Percentiles rank a stretch among this genome's conserved stretches.
Evolutionary conservation across 441 rosid species (phyloP).

Genomic region (Mallotus japonicus): DNA sequence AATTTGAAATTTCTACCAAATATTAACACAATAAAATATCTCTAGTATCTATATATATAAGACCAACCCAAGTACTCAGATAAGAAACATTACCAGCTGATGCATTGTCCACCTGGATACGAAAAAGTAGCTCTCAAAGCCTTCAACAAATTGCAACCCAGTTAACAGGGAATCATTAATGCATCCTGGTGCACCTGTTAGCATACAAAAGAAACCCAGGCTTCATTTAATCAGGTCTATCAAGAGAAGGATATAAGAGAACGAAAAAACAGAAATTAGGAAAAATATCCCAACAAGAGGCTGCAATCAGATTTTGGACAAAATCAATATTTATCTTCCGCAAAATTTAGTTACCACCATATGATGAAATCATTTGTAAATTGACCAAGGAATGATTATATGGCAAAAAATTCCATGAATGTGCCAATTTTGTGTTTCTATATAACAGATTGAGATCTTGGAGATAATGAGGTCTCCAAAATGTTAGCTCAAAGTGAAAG

Average conservation of each 20-base stretch:
- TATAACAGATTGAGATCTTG: background rate
- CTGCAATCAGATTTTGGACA: background rate
- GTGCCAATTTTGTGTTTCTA: background rate
- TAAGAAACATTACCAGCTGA: slow-evolving; percentile 60
- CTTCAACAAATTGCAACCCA: slow-evolving; percentile 90
- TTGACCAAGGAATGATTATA: background rate
- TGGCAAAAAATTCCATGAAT: background rate
- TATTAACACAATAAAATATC: background rate
- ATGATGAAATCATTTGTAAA: background rate
- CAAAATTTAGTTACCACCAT: background rate
- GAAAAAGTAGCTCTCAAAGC: slow-evolving; percentile 78
- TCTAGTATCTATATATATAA: background rate
- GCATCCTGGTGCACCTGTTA: slow-evolving; percentile 86
- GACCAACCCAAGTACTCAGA: background rate
- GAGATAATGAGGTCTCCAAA: background rate
- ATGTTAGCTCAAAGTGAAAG: background rate
- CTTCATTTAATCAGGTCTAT: background rate
- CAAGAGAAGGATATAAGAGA: background rate
- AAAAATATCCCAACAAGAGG: background rate
- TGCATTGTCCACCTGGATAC: slow-evolving; percentile 93
- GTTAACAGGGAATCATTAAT: slow-evolving; percentile 83
- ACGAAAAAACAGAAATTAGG: background rate
- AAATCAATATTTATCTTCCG: background rate
- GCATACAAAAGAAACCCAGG: slow-evolving; percentile 20
- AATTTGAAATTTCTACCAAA: background rate